Evolutionary conservation across 2,329 filamentous ascomycete species (phyloP).

Genomic region (Biscogniauxia mediterranea): DNA sequence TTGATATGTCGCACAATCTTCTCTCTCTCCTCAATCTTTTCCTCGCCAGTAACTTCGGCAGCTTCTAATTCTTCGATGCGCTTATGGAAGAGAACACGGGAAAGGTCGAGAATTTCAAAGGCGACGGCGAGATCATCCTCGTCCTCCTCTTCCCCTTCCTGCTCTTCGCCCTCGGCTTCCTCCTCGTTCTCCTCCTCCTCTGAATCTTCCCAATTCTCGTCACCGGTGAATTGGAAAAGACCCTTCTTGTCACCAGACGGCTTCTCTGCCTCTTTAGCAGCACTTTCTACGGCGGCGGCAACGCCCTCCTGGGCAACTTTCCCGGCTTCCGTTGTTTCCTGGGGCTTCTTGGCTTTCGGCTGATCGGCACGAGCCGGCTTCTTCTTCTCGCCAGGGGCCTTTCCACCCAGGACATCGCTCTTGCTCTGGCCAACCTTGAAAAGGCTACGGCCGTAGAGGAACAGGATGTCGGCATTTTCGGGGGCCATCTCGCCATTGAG

Average conservation of each 20-base stretch:
- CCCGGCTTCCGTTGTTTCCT: conserved; percentile 39
- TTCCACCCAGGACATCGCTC: conserved; percentile 88
- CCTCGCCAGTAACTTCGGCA: conserved; percentile 43
- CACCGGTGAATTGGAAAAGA: conserved; percentile 88
- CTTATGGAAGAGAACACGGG: conserved; percentile 64
- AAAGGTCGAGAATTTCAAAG: conserved; percentile 81
- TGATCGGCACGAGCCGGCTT: conserved; percentile 40
- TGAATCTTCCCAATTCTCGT: conserved; percentile 87
- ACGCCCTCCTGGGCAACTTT: conserved; percentile 47
- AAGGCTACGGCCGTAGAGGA: conserved; percentile 87
- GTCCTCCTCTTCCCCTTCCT: conserved; percentile 53
- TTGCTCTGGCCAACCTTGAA: conserved; percentile 94
- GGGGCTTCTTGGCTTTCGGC: conserved; percentile 39
- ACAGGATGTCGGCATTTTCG: conserved; percentile 90
- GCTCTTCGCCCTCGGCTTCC: conserved; percentile 41
- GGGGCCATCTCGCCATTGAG: conserved; percentile 89
- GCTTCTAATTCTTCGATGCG: conserved; percentile 43
- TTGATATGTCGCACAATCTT: conserved; percentile 61
- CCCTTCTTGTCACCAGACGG: conserved; percentile 60
- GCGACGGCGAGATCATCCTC: conserved; percentile 75
- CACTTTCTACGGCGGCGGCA: conserved; percentile 42
- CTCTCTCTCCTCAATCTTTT: conserved; percentile 39
- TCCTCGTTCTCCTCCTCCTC: conserved; percentile 58
- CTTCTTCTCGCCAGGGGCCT: conserved; percentile 60
- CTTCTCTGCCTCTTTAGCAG: conserved; percentile 34